phyloP scores from a whole-genome alignment of 1,284 basidiomycete genomes.

The Cerioporus squamosus region DNA sequence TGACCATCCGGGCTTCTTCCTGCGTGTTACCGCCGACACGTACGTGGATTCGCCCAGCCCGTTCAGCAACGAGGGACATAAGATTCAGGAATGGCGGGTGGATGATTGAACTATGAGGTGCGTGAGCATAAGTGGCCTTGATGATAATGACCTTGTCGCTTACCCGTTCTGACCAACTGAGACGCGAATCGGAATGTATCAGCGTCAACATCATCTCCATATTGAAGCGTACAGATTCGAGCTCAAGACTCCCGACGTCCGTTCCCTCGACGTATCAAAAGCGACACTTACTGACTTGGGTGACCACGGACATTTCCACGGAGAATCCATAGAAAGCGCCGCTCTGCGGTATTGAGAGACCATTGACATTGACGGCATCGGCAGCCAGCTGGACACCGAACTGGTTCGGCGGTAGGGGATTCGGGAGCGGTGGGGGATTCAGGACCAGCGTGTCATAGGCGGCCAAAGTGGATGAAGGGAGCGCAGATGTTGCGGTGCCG shows the following conservation, averaged over 20 bases:
- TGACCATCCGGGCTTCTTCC: conserved; percentile 50
- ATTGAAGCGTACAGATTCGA: not conserved
- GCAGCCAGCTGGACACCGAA: conserved; percentile 39
- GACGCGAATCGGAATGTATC: conserved; percentile 42
- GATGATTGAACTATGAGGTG: conserved; percentile 47
- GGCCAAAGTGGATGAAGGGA: conserved; percentile 39
- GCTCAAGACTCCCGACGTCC: too few species aligned
- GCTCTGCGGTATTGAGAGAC: conserved; percentile 55
- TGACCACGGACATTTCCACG: conserved; percentile 73
- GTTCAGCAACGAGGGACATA: conserved; percentile 65
- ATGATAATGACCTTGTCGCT: conserved; percentile 13
- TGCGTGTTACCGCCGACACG: conserved; percentile 82
- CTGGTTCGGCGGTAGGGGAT: conserved; percentile 15
- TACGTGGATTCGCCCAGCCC: conserved; percentile 59
- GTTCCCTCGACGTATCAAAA: too few species aligned
- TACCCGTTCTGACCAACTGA: conserved; percentile 60
- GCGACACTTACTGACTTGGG: conserved; percentile 57
- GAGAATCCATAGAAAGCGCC: conserved; percentile 75
- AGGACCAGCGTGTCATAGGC: conserved; percentile 23
- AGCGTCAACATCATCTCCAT: too few species aligned
- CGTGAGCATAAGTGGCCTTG: not conserved
- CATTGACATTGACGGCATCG: conserved; percentile 29
- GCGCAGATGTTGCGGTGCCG: conserved; percentile 21
- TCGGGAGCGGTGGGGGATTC: conserved; percentile 24
- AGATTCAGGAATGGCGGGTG: conserved; percentile 77